Percentiles rank a stretch among this genome's conserved stretches.
phyloP scores from a whole-genome alignment of 495 filamentous ascomycete species.

The Penicillium manginii region DNA sequence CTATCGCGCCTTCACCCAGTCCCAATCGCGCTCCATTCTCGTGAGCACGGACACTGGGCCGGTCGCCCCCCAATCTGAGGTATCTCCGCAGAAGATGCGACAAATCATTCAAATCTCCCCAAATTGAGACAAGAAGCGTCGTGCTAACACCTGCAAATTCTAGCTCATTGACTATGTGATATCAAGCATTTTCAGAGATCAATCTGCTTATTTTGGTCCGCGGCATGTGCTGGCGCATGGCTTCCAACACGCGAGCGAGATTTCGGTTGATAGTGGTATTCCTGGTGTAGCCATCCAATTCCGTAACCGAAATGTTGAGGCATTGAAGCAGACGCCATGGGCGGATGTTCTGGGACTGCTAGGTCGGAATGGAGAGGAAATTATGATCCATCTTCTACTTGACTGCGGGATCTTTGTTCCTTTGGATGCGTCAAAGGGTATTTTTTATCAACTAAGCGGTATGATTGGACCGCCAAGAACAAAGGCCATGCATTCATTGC shows the following conservation, averaged over 20 bases:
- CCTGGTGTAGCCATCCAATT: constrained; percentile 58
- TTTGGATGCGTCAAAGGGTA: constrained; percentile 61
- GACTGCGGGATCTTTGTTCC: constrained; percentile 76
- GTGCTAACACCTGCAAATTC: constrained; percentile 18
- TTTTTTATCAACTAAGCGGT: constrained; percentile 82
- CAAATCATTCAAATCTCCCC: background rate
- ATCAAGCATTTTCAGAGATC: constrained; percentile 69
- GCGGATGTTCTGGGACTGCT: constrained; percentile 68
- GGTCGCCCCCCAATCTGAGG: constrained; percentile 61
- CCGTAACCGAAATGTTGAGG: constrained; percentile 70
- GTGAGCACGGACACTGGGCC: constrained; percentile 42
- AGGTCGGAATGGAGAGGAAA: constrained; percentile 74
- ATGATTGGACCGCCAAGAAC: constrained; percentile 23
- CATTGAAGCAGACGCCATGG: constrained; percentile 75
- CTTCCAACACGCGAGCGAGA: constrained; percentile 54
- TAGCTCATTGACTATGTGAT: constrained; percentile 88
- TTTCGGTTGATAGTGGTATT: constrained; percentile 45
- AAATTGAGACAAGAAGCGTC: background rate
- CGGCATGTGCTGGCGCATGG: constrained; percentile 81
- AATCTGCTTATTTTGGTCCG: constrained; percentile 52
- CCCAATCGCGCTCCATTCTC: constrained; percentile 40
- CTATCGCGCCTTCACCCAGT: constrained; percentile 71
- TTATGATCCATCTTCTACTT: constrained; percentile 80
- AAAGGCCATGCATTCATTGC: background rate
- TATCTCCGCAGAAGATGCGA: constrained; percentile 28